Conservation (phyloP, 2,329 filamentous ascomycete genomes). For the Colletotrichum somersetense region DNA sequence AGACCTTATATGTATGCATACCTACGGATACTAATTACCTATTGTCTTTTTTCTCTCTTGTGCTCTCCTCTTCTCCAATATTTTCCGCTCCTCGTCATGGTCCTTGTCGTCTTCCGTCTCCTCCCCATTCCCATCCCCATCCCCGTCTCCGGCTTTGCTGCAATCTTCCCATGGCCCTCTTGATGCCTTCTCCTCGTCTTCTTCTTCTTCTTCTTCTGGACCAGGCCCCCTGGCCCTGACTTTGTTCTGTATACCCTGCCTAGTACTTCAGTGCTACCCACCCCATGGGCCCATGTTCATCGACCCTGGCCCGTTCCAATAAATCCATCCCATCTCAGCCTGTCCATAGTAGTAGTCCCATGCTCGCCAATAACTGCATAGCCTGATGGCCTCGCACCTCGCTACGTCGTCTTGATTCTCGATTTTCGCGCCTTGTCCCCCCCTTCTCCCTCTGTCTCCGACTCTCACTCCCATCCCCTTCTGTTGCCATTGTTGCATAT, state of each 20-base stretch:
- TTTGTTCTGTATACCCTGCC: conserved; percentile 19
- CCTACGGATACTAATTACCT: too few species aligned
- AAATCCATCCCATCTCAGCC: conserved; percentile 40
- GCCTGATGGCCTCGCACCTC: conserved; percentile 30
- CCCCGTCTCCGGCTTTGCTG: neutral
- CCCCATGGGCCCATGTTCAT: conserved; percentile 18
- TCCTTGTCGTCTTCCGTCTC: too few species aligned
- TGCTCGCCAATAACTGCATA: conserved; percentile 32
- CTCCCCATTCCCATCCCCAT: too few species aligned
- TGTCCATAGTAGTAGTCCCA: conserved; percentile 22
- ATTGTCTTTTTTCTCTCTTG: conserved; percentile 37
- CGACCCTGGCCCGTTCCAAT: conserved; percentile 26
- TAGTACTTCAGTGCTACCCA: conserved; percentile 12
- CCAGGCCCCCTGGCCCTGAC: conserved; percentile 18
- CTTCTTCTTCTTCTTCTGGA: neutral
- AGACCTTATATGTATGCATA: conserved; percentile 51
- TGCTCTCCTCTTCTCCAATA: conserved; percentile 53
- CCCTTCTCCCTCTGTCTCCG: conserved; percentile 10
- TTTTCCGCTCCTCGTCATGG: conserved; percentile 42
- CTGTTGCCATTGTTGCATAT: conserved; percentile 25
- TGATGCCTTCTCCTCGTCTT: neutral
- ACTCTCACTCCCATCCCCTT: conserved; percentile 24
- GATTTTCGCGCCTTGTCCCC: conserved; percentile 27
- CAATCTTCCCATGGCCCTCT: conserved; percentile 19
- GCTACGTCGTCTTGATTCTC: conserved; percentile 16